Percentiles rank a stretch among this genome's conserved stretches.
These are phyloP conservation scores for Pulveroboletus sp. DNA, from an alignment of 768 basidiomycete species.

Conservation along the genomic window DNA sequence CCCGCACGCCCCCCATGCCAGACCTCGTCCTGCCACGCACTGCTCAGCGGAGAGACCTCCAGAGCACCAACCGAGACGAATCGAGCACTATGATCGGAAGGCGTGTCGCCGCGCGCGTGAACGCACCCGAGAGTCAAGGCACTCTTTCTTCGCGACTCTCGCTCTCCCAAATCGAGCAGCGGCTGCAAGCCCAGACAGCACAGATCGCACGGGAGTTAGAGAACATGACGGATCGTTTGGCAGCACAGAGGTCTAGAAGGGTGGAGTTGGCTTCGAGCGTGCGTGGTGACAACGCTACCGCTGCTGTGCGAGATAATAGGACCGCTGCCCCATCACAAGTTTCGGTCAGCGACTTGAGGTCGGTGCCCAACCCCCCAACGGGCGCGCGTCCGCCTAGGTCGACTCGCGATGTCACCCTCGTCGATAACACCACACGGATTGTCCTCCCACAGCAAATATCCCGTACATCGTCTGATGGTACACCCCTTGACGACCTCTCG, in stretches of 20 bases:
- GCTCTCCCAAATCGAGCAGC: constrained; percentile 28
- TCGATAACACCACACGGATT: constrained; percentile 18
- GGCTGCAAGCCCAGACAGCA: constrained; percentile 26
- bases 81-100: constrained; percentile 35
- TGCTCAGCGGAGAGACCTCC: constrained; percentile 19
- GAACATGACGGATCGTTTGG: constrained; percentile 28
- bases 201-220: constrained; percentile 33
- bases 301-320: not conserved
- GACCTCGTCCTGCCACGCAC: constrained; percentile 23
- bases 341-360: constrained; percentile 1
- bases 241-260: constrained; percentile 23
- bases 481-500: constrained; percentile 17
- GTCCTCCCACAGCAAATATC: constrained; percentile 21
- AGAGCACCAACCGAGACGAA: constrained; percentile 23
- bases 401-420: constrained; percentile 14
- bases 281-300: constrained; percentile 5
- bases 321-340: not conserved
- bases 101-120: constrained; percentile 32
- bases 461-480: constrained; percentile 23
- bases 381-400: constrained; percentile 16
- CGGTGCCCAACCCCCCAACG: constrained; percentile 3
- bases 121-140: constrained; percentile 16
- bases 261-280: constrained; percentile 16
- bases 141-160: constrained; percentile 19
- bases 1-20: constrained; percentile 31